Evolutionary conservation across 306 rosid genomes (phyloP).

Genomic region (Acacia melanoxylon): DNA sequence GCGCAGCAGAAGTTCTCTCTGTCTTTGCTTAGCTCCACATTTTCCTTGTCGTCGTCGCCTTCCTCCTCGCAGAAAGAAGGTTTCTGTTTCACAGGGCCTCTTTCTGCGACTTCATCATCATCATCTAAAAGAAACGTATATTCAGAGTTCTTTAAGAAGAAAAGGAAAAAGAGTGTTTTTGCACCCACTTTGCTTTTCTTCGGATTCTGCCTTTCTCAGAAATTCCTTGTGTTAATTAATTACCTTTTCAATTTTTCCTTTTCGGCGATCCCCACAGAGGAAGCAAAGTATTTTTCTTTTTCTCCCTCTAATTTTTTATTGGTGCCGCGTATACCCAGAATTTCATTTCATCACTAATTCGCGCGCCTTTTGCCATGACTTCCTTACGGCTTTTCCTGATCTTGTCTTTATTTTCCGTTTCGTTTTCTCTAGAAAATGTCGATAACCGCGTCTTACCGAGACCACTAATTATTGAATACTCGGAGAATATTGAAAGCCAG

Average conservation of each 20-base stretch:
- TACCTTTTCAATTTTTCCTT: not conserved
- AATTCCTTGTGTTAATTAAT: not conserved
- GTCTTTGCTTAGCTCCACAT: not conserved
- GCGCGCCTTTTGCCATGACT: not conserved
- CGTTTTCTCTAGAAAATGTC: constrained; percentile 43
- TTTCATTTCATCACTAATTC: not conserved
- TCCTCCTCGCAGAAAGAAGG: not conserved
- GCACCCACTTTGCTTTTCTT: not conserved
- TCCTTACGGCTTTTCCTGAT: not conserved
- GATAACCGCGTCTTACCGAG: constrained; percentile 52
- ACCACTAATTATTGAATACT: constrained; percentile 59
- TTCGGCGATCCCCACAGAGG: not conserved
- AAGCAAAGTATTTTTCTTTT: not conserved
- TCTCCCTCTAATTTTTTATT: not conserved
- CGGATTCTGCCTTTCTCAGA: not conserved
- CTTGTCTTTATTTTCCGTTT: constrained; percentile 34
- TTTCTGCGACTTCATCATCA: not conserved
- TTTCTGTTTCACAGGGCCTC: constrained; percentile 1
- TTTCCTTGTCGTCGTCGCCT: too few species aligned
- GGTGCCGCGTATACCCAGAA: not conserved
- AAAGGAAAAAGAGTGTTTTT: not conserved
- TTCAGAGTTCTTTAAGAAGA: not conserved
- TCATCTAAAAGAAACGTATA: not conserved
- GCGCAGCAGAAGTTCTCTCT: not conserved
- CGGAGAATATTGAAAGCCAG: constrained; percentile 28